phyloP scores from a whole-genome alignment of 768 basidiomycete genomes.

The Tremella mesenterica region DNA sequence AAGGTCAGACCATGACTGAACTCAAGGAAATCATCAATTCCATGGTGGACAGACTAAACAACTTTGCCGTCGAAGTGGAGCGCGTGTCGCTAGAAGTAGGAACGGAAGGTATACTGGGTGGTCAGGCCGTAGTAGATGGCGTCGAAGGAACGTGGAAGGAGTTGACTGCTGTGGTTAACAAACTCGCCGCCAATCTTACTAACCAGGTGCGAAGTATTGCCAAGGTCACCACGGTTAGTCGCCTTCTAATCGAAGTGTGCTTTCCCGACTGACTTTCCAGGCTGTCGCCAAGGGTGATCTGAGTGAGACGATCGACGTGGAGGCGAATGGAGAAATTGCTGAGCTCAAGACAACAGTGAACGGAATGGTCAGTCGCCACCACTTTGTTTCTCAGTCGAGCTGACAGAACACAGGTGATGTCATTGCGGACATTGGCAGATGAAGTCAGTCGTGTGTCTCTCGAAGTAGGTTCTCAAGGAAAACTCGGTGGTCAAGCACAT shows the following conservation, averaged over 20 bases:
- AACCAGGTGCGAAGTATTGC: constrained; percentile 71
- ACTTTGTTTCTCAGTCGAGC: neutral
- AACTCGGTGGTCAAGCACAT: constrained; percentile 81
- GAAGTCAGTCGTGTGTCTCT: constrained; percentile 73
- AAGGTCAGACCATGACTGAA: constrained; percentile 70
- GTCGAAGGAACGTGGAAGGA: constrained; percentile 91
- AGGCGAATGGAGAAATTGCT: constrained; percentile 90
- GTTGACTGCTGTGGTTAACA: constrained; percentile 78
- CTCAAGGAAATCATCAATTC: constrained; percentile 53
- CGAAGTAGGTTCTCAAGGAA: constrained; percentile 52
- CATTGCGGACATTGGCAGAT: constrained; percentile 76
- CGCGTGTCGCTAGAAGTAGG: constrained; percentile 55
- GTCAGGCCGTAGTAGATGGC: constrained; percentile 80
- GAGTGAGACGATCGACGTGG: constrained; percentile 73
- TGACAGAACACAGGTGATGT: constrained; percentile 50
- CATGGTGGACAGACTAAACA: constrained; percentile 62
- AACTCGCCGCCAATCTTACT: constrained; percentile 46
- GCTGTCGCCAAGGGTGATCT: constrained; percentile 85
- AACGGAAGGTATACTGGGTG: constrained; percentile 63
- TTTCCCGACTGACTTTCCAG: constrained; percentile 5
- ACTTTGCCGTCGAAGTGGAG: constrained; percentile 86
- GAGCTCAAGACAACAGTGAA: constrained; percentile 84
- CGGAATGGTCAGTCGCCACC: constrained; percentile 65
- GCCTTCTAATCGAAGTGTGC: neutral
- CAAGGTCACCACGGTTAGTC: constrained; percentile 67